Evolutionary conservation across 768 basidiomycete species (phyloP), one percentile per base, ranked within the genome.

Genomic region (Leccinum uliginosum): DNA sequence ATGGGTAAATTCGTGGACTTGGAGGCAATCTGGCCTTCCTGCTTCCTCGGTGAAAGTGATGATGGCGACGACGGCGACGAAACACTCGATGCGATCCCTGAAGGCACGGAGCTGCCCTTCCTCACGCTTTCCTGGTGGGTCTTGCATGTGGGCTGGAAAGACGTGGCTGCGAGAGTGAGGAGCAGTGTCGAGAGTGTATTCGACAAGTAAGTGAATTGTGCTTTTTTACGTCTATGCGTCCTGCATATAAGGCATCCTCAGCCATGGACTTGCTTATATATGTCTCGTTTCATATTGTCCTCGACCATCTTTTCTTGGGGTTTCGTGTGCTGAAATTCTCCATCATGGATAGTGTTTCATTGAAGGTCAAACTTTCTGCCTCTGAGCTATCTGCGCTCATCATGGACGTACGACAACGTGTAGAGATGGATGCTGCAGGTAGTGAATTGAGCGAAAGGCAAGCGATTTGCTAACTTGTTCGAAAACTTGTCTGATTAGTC

Each of bases 71-170:
- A 67, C 17, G 67, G 61, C 21, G 63, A 72, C 19, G 64, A 72
- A n/a, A 65, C 55, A 32, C 66, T 66, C 10, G 70, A 72, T n/a
- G 62, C 53, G n/a, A 72, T 86, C 7, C 75, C 70, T 32, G 86
- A 87, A 34, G 87, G 87, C 53, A 83, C 84, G 6, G 93, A 95
- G 70, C 77, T 83, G 58, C 83, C 85, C 66, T 98, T 85, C 67
- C 74, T 97, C 50, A 92, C 89, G 0, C 80, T 95, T 63, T 90
- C 86, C 38, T 98, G 93, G 93, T 96, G 93, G 93, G 76, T 96
- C 10, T 65, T 96, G 54, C 86, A 97, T 66, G 87, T 93, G 4
- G 93, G 95, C 0, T 96, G 94, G 93, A 89, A 87, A 62, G 86
- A 87, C 56, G 80, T 98, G 0, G 84, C 82, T 0, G 83, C 84